Evolutionary conservation across 345 rosid species (phyloP).

Genomic region (Mangifera indica): DNA sequence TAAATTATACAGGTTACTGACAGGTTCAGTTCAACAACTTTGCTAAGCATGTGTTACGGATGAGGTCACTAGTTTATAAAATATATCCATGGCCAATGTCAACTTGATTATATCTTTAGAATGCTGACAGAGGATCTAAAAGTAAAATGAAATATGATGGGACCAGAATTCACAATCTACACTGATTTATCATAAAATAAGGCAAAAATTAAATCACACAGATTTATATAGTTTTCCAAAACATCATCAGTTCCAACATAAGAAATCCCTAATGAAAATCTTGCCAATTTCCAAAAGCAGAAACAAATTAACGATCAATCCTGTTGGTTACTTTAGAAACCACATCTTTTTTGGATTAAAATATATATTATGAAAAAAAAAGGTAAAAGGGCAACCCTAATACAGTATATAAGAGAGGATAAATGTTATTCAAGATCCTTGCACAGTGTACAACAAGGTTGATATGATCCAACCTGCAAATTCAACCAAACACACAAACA

Average conservation of each 20-base stretch:
- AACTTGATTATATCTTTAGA: background rate
- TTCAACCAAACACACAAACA: no score
- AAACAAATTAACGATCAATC: no score
- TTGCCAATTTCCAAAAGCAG: background rate
- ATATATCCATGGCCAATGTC: background rate
- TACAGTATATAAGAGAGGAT: background rate
- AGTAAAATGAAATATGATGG: background rate
- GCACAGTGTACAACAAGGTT: background rate
- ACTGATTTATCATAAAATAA: background rate
- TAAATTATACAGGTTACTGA: constrained; percentile 3
- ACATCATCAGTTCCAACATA: background rate
- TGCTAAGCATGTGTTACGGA: background rate
- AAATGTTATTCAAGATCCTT: background rate
- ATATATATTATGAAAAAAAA: background rate
- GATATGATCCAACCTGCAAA: no score
- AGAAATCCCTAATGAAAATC: background rate
- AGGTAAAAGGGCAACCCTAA: background rate
- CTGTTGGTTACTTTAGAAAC: background rate
- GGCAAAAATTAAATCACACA: background rate
- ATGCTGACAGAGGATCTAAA: background rate
- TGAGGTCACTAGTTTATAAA: background rate
- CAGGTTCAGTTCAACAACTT: constrained; percentile 11
- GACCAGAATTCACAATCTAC: background rate
- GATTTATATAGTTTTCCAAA: background rate
- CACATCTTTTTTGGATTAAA: background rate